phyloP scores from a whole-genome alignment of 352 stramenopile species.

The Phytophthora sp. region DNA sequence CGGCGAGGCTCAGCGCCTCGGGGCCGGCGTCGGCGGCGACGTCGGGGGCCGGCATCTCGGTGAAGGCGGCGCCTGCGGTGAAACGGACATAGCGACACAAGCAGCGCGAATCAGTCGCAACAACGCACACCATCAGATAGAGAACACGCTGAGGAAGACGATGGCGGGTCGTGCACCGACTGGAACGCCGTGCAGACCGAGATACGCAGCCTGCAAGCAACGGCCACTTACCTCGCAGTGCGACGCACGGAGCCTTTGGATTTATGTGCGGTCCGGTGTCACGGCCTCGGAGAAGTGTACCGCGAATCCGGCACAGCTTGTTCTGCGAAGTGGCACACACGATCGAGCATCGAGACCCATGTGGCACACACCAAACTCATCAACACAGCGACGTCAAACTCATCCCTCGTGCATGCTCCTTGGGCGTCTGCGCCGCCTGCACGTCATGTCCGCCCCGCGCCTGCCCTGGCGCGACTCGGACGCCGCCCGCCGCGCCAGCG shows the following conservation, averaged over 20 bases:
- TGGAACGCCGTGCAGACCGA: neutral
- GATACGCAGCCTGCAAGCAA: slow-evolving; percentile 1
- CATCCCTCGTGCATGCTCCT: slow-evolving; percentile 8
- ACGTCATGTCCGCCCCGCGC: slow-evolving; percentile 10
- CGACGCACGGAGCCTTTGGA: slow-evolving; percentile 1
- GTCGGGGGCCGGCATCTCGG: slow-evolving; percentile 21
- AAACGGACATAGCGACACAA: neutral
- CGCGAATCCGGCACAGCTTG: neutral
- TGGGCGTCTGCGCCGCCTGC: neutral
- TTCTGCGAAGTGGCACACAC: slow-evolving; percentile 2
- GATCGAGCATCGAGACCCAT: no score
- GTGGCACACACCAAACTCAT: neutral
- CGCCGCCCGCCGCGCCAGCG: slow-evolving; percentile 13
- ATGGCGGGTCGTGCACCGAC: neutral
- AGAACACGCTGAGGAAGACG: neutral
- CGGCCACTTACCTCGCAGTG: slow-evolving; percentile 1
- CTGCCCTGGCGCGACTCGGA: slow-evolving; percentile 11
- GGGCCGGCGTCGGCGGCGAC: slow-evolving; percentile 21
- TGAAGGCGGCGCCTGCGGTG: neutral
- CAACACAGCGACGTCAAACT: no score
- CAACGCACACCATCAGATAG: neutral
- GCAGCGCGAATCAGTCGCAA: neutral
- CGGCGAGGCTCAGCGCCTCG: slow-evolving; percentile 44
- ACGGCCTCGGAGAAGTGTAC: neutral
- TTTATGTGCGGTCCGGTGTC: slow-evolving; percentile 7